phyloP scores from a whole-genome alignment of 106 monocot species.

The Dioscorea alata region DNA sequence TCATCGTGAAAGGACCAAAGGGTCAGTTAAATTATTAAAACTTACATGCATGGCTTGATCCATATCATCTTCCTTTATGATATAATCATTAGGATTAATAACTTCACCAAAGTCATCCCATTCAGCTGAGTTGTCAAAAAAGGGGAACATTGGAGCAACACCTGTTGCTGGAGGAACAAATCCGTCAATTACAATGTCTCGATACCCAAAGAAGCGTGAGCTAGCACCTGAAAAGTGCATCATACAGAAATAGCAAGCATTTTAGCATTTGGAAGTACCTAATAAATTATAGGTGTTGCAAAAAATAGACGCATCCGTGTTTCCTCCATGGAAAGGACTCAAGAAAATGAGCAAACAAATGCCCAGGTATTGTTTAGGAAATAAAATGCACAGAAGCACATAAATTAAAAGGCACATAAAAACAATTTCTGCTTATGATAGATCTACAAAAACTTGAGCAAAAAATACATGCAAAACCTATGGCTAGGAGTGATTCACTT shows the following conservation, averaged over 20 bases:
- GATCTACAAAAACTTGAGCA: too few species aligned
- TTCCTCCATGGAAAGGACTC: too few species aligned
- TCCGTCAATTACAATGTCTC: slow-evolving; percentile 93
- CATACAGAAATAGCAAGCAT: slow-evolving; percentile 5
- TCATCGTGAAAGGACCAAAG: background rate
- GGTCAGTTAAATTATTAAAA: background rate
- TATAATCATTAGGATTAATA: slow-evolving; percentile 93
- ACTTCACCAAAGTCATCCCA: slow-evolving; percentile 99
- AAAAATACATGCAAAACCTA: too few species aligned
- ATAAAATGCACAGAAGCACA: too few species aligned
- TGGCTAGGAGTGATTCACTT: too few species aligned
- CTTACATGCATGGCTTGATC: slow-evolving; percentile 72
- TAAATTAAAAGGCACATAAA: too few species aligned
- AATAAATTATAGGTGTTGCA: too few species aligned
- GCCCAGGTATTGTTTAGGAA: too few species aligned
- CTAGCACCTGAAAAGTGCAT: slow-evolving; percentile 31
- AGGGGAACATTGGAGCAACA: slow-evolving; percentile 98
- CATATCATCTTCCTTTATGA: slow-evolving; percentile 79
- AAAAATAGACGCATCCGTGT: too few species aligned
- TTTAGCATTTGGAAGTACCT: background rate
- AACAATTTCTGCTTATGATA: too few species aligned
- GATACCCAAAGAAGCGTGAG: slow-evolving; percentile 31
- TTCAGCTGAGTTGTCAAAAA: slow-evolving; percentile 70
- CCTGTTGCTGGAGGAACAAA: slow-evolving; percentile 75
- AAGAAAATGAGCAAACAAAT: too few species aligned